Percentiles rank a stretch among this genome's conserved stretches.
Evolutionary conservation across 2,329 filamentous ascomycete genomes (phyloP).

Genomic region (Colletotrichum chlorophyti): DNA sequence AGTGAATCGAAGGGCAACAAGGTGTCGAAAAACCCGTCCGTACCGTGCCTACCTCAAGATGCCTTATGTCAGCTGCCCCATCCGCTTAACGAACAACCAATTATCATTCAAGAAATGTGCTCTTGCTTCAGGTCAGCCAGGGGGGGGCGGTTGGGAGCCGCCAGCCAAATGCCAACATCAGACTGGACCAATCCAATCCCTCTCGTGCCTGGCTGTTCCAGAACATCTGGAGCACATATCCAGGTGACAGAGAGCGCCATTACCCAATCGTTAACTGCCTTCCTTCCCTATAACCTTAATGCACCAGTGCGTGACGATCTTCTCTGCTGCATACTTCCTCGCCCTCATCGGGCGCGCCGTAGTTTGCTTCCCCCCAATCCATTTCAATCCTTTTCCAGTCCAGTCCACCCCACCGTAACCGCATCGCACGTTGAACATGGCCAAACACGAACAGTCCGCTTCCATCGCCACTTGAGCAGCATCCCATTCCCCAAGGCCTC

Average conservation of each 20-base stretch:
- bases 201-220: constrained; percentile 3
- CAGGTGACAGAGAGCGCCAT: not conserved
- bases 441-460: not conserved
- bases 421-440: too few species aligned
- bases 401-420: too few species aligned
- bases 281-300: not conserved
- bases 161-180: too few species aligned
- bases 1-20: not conserved
- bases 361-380: too few species aligned
- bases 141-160: too few species aligned
- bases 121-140: not conserved
- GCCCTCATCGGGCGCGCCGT: too few species aligned
- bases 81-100: not conserved
- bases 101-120: not conserved
- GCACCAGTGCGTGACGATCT: too few species aligned
- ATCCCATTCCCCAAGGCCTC: not conserved
- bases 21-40: constrained; percentile 11
- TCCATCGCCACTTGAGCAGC: too few species aligned
- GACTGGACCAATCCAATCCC: not conserved
- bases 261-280: not conserved
- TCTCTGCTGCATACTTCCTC: too few species aligned
- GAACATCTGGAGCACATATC: constrained; percentile 16
- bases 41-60: too few species aligned
- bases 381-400: too few species aligned
- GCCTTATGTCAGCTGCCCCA: not conserved